Evolutionary conservation across 2,329 filamentous ascomycete species (phyloP).

Genomic region (Uncinocarpus reesii): DNA sequence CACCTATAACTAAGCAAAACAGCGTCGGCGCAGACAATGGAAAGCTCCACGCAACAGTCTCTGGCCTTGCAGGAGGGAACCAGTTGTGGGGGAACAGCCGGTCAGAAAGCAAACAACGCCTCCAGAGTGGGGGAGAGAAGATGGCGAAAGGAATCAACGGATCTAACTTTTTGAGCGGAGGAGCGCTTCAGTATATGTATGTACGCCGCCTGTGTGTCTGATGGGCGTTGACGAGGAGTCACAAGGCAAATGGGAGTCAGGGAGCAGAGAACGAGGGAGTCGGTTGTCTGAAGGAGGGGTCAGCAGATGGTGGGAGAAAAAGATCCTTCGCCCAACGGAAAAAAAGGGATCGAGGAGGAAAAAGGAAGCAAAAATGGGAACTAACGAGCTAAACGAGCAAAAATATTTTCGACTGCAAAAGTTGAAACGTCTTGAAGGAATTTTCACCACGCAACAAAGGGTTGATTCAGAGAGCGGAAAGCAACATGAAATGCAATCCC

Average conservation of each 20-base stretch:
- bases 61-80: neutral
- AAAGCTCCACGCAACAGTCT: neutral
- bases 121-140: neutral
- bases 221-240: neutral
- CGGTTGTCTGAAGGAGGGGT: constrained; percentile 4
- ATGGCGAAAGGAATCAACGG: constrained; percentile 5
- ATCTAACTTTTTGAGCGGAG: constrained; percentile 6
- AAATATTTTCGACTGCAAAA: constrained; percentile 1
- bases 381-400: neutral
- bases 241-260: constrained; percentile 1
- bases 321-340: constrained; percentile 16
- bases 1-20: constrained; percentile 7
- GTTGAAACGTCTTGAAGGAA: neutral
- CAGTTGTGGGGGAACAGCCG: neutral
- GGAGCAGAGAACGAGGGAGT: neutral
- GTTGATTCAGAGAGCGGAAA: neutral
- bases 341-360: constrained; percentile 30
- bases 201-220: neutral
- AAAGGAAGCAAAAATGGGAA: constrained; percentile 14
- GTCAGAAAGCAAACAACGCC: neutral
- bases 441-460: constrained; percentile 6
- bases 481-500: constrained; percentile 7
- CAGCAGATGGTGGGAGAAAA: constrained; percentile 8
- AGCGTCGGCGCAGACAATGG: neutral
- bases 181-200: neutral